Conservation (phyloP, 805 yeast genomes). For the Danielia reshetovae region DNA sequence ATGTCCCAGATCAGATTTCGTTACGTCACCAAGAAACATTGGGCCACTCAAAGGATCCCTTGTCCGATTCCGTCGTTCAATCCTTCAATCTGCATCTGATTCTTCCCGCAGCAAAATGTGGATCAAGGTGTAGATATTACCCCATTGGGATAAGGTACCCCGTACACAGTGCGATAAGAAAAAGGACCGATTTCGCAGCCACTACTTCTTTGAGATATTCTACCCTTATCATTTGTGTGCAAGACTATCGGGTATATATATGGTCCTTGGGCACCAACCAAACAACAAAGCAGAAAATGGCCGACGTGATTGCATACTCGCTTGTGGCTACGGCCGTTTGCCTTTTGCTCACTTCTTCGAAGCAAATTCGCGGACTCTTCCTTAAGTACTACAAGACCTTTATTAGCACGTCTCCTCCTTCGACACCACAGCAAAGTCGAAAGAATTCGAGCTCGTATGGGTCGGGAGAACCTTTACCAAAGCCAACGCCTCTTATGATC, state of each 20-base stretch:
- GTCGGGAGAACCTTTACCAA: conserved; percentile 24
- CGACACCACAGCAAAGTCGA: conserved; percentile 3
- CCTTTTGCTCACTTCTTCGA: conserved; percentile 7
- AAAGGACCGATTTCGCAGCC: conserved; percentile 3
- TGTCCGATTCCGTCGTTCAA: no score
- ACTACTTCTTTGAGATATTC: neutral
- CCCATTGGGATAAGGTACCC: conserved; percentile 2
- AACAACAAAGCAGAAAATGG: conserved; percentile 1
- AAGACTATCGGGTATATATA: neutral
- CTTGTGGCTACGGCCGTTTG: conserved; percentile 8
- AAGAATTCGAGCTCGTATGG: conserved; percentile 1
- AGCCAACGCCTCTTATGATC: conserved; percentile 55
- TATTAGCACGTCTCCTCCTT: neutral
- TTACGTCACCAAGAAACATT: no score
- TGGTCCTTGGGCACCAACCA: no score
- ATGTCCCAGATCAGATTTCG: no score
- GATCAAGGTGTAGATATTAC: neutral
- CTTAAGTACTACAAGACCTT: conserved; percentile 1
- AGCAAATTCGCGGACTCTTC: conserved; percentile 1
- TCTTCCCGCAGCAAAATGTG: no score
- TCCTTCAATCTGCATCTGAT: no score
- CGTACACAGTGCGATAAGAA: conserved; percentile 1
- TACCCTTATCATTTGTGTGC: conserved; percentile 2
- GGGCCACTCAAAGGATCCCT: no score
- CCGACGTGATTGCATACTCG: conserved; percentile 6